Evolutionary conservation across 768 basidiomycete species (phyloP).

Genomic region (Pisolithus sp.): DNA sequence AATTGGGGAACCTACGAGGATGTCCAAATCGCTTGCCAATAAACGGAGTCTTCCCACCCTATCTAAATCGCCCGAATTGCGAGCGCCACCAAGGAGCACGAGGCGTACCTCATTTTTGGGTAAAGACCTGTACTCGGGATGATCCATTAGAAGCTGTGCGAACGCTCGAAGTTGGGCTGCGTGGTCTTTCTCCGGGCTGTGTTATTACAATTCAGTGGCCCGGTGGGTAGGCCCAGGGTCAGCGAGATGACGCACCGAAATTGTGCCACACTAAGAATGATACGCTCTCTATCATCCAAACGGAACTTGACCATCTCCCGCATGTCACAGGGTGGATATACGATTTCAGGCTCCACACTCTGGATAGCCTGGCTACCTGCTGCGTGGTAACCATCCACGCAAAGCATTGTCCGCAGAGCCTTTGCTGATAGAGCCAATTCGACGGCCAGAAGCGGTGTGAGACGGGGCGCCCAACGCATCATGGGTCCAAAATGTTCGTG

Average conservation of each 20-base stretch:
- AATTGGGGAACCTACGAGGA: conserved; percentile 46
- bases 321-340: conserved; percentile 93
- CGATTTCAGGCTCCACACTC: conserved; percentile 34
- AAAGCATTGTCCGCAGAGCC: not conserved
- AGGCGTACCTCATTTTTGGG: conserved; percentile 40
- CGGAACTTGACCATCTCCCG: conserved; percentile 55
- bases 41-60: conserved; percentile 57
- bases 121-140: conserved; percentile 49
- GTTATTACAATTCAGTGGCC: not conserved
- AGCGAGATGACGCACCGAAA: conserved; percentile 58
- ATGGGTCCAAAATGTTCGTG: conserved; percentile 41
- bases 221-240: not conserved
- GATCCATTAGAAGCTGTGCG: conserved; percentile 43
- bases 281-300: conserved; percentile 47
- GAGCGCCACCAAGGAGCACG: conserved; percentile 76
- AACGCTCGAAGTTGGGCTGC: conserved; percentile 71
- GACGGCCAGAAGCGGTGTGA: conserved; percentile 36
- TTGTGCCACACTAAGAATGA: conserved; percentile 86
- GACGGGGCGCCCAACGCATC: conserved; percentile 39
- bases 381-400: conserved; percentile 1
- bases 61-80: conserved; percentile 68
- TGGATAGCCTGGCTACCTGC: not conserved
- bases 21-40: conserved; percentile 54
- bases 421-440: conserved; percentile 18
- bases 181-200: conserved; percentile 93